phyloP scores from a whole-genome alignment of 2,329 filamentous ascomycete genomes.

The Fusarium nelsonii region DNA sequence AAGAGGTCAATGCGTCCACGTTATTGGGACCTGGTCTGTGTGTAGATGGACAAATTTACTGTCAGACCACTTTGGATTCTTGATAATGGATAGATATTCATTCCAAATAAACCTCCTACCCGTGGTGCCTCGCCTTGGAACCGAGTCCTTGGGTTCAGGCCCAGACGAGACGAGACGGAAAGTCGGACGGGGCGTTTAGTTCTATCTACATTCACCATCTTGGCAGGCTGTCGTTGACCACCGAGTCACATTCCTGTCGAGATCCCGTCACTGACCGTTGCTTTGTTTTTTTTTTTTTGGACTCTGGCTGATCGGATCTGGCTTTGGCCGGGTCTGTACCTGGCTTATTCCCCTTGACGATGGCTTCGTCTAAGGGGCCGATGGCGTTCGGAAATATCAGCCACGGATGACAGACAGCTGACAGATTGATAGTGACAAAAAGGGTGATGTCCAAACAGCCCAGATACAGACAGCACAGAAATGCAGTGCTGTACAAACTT shows the following conservation, averaged over 20 bases:
- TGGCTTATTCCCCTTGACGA: constrained; percentile 2
- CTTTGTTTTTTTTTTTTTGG: constrained; percentile 1
- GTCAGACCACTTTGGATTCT: constrained; percentile 15
- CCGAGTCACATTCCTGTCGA: constrained; percentile 36
- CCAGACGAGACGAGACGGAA: background rate
- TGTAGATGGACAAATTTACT: background rate
- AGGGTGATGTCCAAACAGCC: background rate
- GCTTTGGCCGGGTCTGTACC: background rate
- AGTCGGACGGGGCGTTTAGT: too few relatives aligned
- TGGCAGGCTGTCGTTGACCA: constrained; percentile 13
- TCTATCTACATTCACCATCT: background rate
- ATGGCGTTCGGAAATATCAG: constrained; percentile 31
- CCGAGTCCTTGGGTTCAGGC: constrained; percentile 32
- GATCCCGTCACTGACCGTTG: constrained; percentile 19
- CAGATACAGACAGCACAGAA: background rate
- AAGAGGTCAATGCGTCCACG: constrained; percentile 27
- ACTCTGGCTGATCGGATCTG: background rate
- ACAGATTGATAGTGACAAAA: background rate
- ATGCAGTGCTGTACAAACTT: background rate
- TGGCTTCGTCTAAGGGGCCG: constrained; percentile 31
- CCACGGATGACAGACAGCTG: constrained; percentile 10
- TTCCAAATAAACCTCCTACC: constrained; percentile 15
- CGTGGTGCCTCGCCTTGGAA: constrained; percentile 21
- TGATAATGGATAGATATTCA: background rate
- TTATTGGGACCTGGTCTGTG: constrained; percentile 18